Conservation (phyloP, 345 rosid genomes). For the Acer saccharum region DNA sequence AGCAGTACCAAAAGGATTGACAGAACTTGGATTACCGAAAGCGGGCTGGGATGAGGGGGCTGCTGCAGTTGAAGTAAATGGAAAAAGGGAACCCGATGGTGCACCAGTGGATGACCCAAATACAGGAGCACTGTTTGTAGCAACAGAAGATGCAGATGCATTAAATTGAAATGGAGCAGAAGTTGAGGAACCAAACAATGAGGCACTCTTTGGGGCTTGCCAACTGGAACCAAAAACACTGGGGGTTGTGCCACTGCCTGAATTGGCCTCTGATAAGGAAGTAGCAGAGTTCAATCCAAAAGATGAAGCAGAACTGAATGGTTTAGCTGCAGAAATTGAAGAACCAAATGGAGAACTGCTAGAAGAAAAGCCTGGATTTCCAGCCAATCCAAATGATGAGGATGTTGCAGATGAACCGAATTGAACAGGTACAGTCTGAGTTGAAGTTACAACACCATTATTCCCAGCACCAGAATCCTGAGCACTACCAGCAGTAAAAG, state of each 20-base stretch:
- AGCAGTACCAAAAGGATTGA: constrained; percentile 49
- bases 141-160: constrained; percentile 45
- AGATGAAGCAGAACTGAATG: constrained; percentile 47
- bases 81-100: constrained; percentile 48
- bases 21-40: constrained; percentile 50
- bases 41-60: constrained; percentile 44
- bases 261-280: constrained; percentile 35
- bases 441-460: constrained; percentile 43
- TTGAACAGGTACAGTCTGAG: constrained; percentile 53
- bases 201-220: constrained; percentile 50
- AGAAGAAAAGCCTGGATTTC: constrained; percentile 45
- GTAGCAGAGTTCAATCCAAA: constrained; percentile 48
- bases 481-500: constrained; percentile 40
- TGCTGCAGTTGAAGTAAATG: constrained; percentile 54
- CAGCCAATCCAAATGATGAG: constrained; percentile 50
- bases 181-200: constrained; percentile 43
- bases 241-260: constrained; percentile 40
- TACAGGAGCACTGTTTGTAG: constrained; percentile 33
- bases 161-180: constrained; percentile 53
- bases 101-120: constrained; percentile 55
- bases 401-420: constrained; percentile 54
- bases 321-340: constrained; percentile 42
- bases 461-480: constrained; percentile 47
- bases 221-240: constrained; percentile 54
- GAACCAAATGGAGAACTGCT: constrained; percentile 52